Evolutionary conservation across 371 early-diverging fungal species (phyloP).

Genomic region (Lichtheimia corymbifera): DNA sequence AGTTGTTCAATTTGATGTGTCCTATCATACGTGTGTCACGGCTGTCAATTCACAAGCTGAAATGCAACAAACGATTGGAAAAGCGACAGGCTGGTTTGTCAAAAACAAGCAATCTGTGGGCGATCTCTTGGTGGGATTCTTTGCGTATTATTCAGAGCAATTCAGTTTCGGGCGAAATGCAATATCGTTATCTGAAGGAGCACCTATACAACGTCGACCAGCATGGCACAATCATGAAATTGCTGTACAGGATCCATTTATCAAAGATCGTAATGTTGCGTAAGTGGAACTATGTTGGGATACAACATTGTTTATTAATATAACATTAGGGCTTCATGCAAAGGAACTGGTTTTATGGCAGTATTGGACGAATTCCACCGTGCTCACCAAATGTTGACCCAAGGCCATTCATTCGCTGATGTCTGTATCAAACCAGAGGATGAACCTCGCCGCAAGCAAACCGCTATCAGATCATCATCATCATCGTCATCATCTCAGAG

Average conservation of each 20-base stretch:
- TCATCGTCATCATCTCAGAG: too few species aligned
- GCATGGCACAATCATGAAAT: background rate
- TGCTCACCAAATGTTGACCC: too few species aligned
- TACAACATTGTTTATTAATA: too few species aligned
- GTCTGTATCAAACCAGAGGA: too few species aligned
- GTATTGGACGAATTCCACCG: too few species aligned
- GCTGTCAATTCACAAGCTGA: background rate
- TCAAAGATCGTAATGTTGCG: conserved; percentile 16
- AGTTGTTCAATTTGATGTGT: background rate
- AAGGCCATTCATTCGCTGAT: too few species aligned
- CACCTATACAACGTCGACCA: background rate
- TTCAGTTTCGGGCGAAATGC: background rate
- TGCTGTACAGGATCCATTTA: conserved; percentile 20
- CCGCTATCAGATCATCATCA: too few species aligned
- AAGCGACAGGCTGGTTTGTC: background rate
- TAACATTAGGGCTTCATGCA: too few species aligned
- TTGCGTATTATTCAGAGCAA: conserved; percentile 5
- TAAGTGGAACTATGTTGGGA: conserved; percentile 7
- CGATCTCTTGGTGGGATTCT: conserved; percentile 9
- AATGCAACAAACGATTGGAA: background rate
- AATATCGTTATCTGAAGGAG: background rate
- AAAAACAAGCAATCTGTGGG: background rate
- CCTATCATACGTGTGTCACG: conserved; percentile 11
- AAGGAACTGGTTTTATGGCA: too few species aligned
- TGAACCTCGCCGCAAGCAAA: too few species aligned